Base-by-base conservation (phyloP, 257 asterid genomes). In the Schizonepeta tenuifolia region DNA sequence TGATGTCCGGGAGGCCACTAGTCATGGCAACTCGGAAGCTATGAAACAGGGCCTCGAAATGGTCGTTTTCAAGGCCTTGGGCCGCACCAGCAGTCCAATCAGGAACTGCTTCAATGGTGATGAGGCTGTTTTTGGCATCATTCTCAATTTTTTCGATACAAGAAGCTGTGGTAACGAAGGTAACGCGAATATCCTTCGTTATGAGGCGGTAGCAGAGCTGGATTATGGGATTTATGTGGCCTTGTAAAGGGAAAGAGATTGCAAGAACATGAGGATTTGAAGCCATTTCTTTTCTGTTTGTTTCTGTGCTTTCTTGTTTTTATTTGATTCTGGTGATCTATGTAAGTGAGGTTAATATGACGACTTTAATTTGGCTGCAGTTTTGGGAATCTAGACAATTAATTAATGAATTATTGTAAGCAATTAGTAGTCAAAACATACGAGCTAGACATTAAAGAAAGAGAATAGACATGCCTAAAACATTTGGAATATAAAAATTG, bases 181-280 rank as follows among this genome's bases (percentile, higher is more conserved):
- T 78, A 1, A 81, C 78, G 17, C 57, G 78, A 33, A 83, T 33
- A 0, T 78, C 83, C 22, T 69, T 65, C 5, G 81, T 50, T 2
- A 36, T 26, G 1, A 83, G 79, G 78, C 76, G 85, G n/a, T 80
- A 69, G 77, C 80, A 75, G 67, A 83, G 77, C 67, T 83, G 88
- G 0, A 70, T 4, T 60, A 80, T 67, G 54, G 88, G 88, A 9
- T 75, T 83, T 13, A 80, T 67, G 79, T 83, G 87, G 73, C 85
- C 85, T 69, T 83, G 87, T 15, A 80, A 57, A 18, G 81, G 85
- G 22, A 80, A 50, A 43, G 80, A 79, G 55, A 80, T 59, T 26
- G 79, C 85, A 10, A 81, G 72, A 46, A 81, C 31, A 26, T 75
- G 83, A 67, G 73, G 15, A 5, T 9, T 21, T 60, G 65, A 21